A percentile compares a stretch with the other conserved stretches of the same genome.
These are phyloP conservation scores for Nematocida homosporus DNA, from an alignment of 371 early-diverging fungal genomes.

Conservation along the genomic window DNA sequence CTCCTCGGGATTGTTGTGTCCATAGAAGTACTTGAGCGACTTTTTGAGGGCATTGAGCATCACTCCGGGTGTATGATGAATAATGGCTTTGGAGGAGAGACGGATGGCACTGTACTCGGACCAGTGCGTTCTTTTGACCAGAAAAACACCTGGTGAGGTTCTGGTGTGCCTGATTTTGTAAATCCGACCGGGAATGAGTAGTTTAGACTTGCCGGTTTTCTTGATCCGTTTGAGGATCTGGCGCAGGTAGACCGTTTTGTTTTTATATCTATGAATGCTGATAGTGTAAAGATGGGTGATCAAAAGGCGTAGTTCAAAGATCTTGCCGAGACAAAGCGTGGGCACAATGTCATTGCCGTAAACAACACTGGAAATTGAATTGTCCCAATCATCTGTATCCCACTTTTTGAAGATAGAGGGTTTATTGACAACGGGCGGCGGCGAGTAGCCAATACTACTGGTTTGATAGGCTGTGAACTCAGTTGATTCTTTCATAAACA, in stretches of 20 bases:
- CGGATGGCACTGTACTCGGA: constrained; percentile 29
- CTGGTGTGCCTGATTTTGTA: constrained; percentile 56
- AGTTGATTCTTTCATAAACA: constrained; percentile 26
- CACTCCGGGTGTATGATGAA: constrained; percentile 49
- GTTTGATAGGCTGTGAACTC: constrained; percentile 15
- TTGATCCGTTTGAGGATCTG: constrained; percentile 55
- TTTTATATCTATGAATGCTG: constrained; percentile 30
- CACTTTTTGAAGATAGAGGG: constrained; percentile 25
- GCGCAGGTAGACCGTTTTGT: constrained; percentile 40
- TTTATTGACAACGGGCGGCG: constrained; percentile 46
- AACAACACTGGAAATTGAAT: constrained; percentile 46
- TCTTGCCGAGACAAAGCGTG: constrained; percentile 59
- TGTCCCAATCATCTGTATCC: constrained; percentile 13
- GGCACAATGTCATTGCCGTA: constrained; percentile 66
- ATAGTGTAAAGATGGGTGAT: constrained; percentile 60
- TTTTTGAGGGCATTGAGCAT: constrained; percentile 48
- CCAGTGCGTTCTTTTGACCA: constrained; percentile 45
- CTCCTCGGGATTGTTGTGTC: background rate
- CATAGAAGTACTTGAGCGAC: constrained; percentile 42
- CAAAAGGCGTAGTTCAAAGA: constrained; percentile 64
- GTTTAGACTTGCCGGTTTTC: constrained; percentile 59
- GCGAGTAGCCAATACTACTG: constrained; percentile 36
- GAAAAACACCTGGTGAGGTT: constrained; percentile 27
- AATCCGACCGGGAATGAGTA: constrained; percentile 65
- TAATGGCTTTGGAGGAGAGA: constrained; percentile 24